Evolutionary conservation across 345 rosid genomes (phyloP).

Genomic region (Linum tenue): DNA sequence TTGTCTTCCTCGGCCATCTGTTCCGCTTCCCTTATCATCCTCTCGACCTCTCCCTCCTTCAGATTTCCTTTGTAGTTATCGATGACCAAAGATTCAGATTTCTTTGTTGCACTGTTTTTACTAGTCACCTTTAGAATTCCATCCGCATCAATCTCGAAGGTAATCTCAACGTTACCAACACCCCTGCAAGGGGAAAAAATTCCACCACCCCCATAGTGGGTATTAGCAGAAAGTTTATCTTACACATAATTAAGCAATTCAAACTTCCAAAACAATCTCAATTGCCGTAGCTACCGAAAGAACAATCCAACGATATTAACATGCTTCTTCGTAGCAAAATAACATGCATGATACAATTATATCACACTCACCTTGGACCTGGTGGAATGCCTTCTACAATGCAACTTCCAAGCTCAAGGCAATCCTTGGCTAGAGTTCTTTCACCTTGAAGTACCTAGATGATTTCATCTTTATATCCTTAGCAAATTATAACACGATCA

Average conservation of each 20-base stretch:
- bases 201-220: no score
- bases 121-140: conserved; percentile 47
- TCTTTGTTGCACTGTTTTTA: conserved; percentile 29
- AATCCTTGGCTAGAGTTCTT: no score
- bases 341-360: background rate
- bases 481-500: background rate
- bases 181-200: conserved; percentile 30
- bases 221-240: no score
- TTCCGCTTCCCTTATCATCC: conserved; percentile 52
- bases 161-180: conserved; percentile 38
- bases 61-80: conserved; percentile 42
- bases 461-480: background rate
- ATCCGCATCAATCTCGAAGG: conserved; percentile 46
- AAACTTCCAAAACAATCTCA: conserved; percentile 45
- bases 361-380: conserved; percentile 37
- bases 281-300: conserved; percentile 35
- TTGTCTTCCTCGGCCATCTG: conserved; percentile 44
- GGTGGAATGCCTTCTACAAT: conserved; percentile 45
- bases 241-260: background rate
- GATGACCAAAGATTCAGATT: conserved; percentile 37
- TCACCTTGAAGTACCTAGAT: background rate
- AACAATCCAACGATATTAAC: no score
- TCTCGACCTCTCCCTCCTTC: conserved; percentile 43
- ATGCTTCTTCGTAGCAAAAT: no score
- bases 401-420: conserved; percentile 30